These are phyloP conservation scores for Cynanchum wilfordii DNA, from an alignment of 257 asterid species.

Conservation along the genomic window DNA sequence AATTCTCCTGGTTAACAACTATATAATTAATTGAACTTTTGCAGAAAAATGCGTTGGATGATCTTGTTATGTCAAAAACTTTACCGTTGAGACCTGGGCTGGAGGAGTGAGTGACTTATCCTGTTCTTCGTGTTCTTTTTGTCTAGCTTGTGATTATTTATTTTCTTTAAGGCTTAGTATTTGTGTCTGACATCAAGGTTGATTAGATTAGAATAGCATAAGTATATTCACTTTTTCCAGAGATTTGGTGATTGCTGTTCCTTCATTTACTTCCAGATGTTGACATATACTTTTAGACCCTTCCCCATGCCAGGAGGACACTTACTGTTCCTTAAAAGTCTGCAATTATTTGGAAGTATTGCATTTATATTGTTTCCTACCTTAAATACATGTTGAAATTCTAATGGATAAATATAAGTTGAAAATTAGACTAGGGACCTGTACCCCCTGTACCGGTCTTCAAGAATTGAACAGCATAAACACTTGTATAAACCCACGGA, in stretches of 20 bases:
- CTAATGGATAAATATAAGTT: not conserved
- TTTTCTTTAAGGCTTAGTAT: conserved; percentile 7
- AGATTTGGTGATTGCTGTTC: conserved; percentile 8
- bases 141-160: conserved; percentile 5
- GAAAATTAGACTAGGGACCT: not conserved
- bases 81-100: conserved; percentile 80
- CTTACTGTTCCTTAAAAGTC: not conserved
- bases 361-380: not conserved
- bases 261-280: not conserved
- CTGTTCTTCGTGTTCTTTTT: conserved; percentile 8
- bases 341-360: not conserved
- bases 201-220: not conserved
- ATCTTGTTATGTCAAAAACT: conserved; percentile 61
- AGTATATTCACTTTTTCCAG: not conserved
- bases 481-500: not conserved
- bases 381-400: not conserved
- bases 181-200: not conserved
- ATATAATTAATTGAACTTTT: conserved; percentile 28
- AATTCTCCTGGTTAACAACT: conserved; percentile 13
- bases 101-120: conserved; percentile 59
- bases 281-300: not conserved
- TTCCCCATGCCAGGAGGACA: not conserved
- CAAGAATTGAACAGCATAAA: not conserved
- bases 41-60: conserved; percentile 90
- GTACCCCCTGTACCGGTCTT: not conserved